Conservation (phyloP, 345 rosid genomes). For the Capsella bursapastoris region DNA sequence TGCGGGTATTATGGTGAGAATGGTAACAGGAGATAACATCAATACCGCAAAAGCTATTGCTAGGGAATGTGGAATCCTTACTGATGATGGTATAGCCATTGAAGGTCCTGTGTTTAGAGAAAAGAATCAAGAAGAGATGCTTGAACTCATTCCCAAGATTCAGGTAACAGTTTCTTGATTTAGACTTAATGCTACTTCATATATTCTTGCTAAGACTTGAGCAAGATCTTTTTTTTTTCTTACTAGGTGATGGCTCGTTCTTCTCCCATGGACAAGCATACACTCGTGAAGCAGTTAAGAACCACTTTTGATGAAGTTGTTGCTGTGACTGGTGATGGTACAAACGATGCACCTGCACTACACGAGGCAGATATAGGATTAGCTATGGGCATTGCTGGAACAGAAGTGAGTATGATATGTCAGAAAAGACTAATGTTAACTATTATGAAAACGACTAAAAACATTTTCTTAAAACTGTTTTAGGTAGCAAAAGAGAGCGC, state of each 20-base stretch:
- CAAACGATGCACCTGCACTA: slow-evolving; percentile 96
- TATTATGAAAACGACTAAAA: background rate
- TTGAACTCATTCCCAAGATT: slow-evolving; percentile 78
- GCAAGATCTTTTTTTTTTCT: background rate
- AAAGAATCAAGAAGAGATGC: slow-evolving; percentile 70
- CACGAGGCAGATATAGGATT: slow-evolving; percentile 96
- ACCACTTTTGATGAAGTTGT: slow-evolving; percentile 85
- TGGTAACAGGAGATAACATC: slow-evolving; percentile 96
- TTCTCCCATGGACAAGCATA: slow-evolving; percentile 90
- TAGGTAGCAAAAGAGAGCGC: slow-evolving; percentile 98
- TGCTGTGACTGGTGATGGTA: slow-evolving; percentile 93
- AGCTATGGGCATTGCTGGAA: slow-evolving; percentile 98
- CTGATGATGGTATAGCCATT: slow-evolving; percentile 81
- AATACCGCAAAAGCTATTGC: slow-evolving; percentile 93
- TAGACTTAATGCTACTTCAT: background rate
- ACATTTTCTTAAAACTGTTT: background rate
- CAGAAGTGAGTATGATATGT: slow-evolving; percentile 58
- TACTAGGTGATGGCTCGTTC: slow-evolving; percentile 93
- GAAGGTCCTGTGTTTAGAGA: slow-evolving; percentile 91
- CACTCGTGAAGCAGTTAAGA: slow-evolving; percentile 77
- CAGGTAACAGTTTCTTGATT: slow-evolving; percentile 54
- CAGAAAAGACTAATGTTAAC: background rate
- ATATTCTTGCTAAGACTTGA: background rate
- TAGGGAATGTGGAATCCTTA: slow-evolving; percentile 91
- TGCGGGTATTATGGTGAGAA: slow-evolving; percentile 82